phyloP scores from a whole-genome alignment of 805 yeast genomes.

The Maudiozyma bulderi region DNA sequence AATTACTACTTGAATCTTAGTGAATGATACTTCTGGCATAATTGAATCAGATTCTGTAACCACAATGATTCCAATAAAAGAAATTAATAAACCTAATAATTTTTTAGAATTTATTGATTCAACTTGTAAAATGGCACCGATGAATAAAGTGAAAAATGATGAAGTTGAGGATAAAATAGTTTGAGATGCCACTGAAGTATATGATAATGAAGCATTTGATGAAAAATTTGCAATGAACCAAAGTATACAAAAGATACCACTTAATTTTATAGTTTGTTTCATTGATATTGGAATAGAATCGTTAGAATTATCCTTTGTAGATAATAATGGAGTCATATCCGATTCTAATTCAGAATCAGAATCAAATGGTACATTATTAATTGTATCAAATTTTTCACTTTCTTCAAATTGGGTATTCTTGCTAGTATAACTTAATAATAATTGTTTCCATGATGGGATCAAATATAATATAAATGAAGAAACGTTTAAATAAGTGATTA shows the following conservation, averaged over 20 bases:
- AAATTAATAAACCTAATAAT: constrained; percentile 52
- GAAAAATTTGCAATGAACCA: constrained; percentile 85
- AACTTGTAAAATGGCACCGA: constrained; percentile 59
- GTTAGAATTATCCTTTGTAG: not conserved
- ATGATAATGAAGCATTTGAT: constrained; percentile 72
- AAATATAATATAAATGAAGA: constrained; percentile 69
- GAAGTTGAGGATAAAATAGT: constrained; percentile 87
- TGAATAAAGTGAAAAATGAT: constrained; percentile 74
- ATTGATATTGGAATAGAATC: constrained; percentile 9
- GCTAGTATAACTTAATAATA: constrained; percentile 5
- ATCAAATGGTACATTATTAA: not conserved
- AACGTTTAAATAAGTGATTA: constrained; percentile 82
- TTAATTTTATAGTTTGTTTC: constrained; percentile 54
- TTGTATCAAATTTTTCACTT: not conserved
- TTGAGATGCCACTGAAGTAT: constrained; percentile 84
- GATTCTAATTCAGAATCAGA: not conserved
- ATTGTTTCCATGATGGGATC: constrained; percentile 34
- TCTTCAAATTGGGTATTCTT: constrained; percentile 4
- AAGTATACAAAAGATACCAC: constrained; percentile 66
- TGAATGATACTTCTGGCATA: not conserved
- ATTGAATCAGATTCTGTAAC: constrained; percentile 48
- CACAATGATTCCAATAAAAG: constrained; percentile 70
- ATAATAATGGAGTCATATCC: not conserved
- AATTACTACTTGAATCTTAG: constrained; percentile 30
- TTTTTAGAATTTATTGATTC: constrained; percentile 58